Evolutionary conservation across 257 asterid species (phyloP).

Genomic region (Petunia secreta): DNA sequence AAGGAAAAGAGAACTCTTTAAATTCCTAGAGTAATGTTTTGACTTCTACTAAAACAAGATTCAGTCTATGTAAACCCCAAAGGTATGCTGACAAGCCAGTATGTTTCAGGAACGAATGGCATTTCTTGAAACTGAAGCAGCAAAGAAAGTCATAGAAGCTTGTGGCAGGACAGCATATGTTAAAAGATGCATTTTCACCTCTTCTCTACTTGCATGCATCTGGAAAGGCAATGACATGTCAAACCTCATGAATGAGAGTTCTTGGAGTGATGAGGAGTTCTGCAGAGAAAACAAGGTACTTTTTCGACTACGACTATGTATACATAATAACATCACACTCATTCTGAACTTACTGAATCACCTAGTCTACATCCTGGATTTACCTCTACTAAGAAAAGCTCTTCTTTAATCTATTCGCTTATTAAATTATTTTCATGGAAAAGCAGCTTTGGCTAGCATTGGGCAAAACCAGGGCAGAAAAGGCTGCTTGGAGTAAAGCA

Average conservation of each 20-base stretch:
- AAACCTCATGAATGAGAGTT: conserved; percentile 30
- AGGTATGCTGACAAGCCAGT: not conserved
- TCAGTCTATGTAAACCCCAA: not conserved
- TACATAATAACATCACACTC: not conserved
- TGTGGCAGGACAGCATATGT: conserved; percentile 33
- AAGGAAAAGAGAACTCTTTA: not conserved
- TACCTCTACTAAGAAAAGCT: not conserved
- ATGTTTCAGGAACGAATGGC: conserved; percentile 38
- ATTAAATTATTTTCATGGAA: not conserved
- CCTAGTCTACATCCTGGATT: not conserved
- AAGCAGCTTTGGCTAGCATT: conserved; percentile 46
- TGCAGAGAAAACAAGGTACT: conserved; percentile 42
- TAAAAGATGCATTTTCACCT: conserved; percentile 41
- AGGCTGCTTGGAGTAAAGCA: conserved; percentile 41
- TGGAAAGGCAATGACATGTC: conserved; percentile 25
- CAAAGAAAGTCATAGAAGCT: conserved; percentile 45
- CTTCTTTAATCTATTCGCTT: not conserved
- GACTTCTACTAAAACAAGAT: not conserved
- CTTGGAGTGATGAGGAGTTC: conserved; percentile 42
- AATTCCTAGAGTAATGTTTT: not conserved
- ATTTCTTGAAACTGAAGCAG: conserved; percentile 44
- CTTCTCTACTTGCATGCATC: conserved; percentile 43
- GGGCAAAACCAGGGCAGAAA: conserved; percentile 44
- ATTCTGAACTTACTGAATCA: not conserved
- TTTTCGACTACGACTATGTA: too few relatives aligned